Percentiles rank a stretch among this genome's conserved stretches.
Evolutionary conservation across 371 early-diverging fungal species (phyloP).

Genomic region (Mortierella sp.): DNA sequence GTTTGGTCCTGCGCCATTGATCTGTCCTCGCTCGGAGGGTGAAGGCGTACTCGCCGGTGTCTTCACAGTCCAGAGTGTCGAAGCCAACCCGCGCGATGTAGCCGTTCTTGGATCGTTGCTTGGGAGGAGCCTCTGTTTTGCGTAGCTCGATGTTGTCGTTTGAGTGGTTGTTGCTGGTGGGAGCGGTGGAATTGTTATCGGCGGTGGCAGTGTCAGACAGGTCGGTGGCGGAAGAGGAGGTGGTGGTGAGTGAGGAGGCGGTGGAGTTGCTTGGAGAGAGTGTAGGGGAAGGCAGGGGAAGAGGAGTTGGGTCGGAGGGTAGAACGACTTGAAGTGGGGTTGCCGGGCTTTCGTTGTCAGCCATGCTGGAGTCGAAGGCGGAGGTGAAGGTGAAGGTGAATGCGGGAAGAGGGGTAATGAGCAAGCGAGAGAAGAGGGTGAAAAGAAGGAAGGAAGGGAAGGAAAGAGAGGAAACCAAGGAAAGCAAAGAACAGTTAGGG

Average conservation of each 20-base stretch:
- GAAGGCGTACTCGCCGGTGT: slow-evolving; percentile 61
- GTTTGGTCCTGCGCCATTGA: slow-evolving; percentile 58
- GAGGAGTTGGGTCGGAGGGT: neutral
- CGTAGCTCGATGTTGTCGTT: neutral
- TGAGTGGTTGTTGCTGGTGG: neutral
- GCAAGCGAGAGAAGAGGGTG: neutral
- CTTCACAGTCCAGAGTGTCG: slow-evolving; percentile 66
- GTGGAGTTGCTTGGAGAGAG: slow-evolving; percentile 26
- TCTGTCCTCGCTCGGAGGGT: slow-evolving; percentile 65
- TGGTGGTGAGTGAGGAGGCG: slow-evolving; percentile 11
- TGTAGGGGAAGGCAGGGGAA: neutral
- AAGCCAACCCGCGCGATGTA: slow-evolving; percentile 68
- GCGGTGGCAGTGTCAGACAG: neutral
- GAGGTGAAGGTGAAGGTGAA: neutral
- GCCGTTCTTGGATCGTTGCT: slow-evolving; percentile 41
- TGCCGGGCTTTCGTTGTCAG: neutral
- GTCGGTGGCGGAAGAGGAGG: slow-evolving; percentile 4
- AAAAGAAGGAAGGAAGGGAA: neutral
- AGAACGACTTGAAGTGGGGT: slow-evolving; percentile 4
- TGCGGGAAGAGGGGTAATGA: neutral
- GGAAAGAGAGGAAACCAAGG: neutral
- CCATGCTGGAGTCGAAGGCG: neutral
- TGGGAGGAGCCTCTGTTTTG: slow-evolving; percentile 30
- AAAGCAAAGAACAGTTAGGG: neutral
- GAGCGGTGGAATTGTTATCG: no score